phyloP scores from a whole-genome alignment of 2,329 filamentous ascomycete species.

The Teratosphaeria zuluensis region DNA sequence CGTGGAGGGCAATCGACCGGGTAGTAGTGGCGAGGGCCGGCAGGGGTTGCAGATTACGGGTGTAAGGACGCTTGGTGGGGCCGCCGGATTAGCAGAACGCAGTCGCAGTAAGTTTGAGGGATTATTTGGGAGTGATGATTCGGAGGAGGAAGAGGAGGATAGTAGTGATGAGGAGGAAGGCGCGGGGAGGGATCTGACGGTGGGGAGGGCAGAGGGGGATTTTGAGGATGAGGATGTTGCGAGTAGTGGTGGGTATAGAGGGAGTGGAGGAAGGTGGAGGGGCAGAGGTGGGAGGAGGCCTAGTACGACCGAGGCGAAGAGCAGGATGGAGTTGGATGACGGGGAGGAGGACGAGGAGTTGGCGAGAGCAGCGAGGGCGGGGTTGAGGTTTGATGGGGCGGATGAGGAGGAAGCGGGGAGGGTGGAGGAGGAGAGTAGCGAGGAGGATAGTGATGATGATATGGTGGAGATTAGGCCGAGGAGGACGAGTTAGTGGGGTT shows the following conservation, averaged over 20 bases:
- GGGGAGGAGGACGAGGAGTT: conserved; percentile 18
- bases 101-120: conserved; percentile 16
- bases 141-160: not conserved
- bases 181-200: conserved; percentile 17
- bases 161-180: conserved; percentile 24
- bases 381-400: conserved; percentile 5
- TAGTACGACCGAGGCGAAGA: conserved; percentile 27
- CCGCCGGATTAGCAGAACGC: not conserved
- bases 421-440: conserved; percentile 14
- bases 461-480: conserved; percentile 24
- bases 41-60: conserved; percentile 18
- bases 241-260: not conserved
- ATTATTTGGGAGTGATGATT: conserved; percentile 22
- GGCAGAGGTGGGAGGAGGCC: conserved; percentile 14
- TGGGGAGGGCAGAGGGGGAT: conserved; percentile 21
- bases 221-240: conserved; percentile 14
- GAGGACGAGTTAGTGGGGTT: conserved; percentile 18
- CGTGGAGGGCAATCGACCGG: not conserved
- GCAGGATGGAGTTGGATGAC: conserved; percentile 21
- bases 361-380: conserved; percentile 6
- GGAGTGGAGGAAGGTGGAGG: not conserved
- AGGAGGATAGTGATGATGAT: conserved; percentile 20
- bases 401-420: conserved; percentile 8
- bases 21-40: not conserved
- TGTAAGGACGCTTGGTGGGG: conserved; percentile 10